Evolutionary conservation across 331 rosid species (phyloP).

Genomic region (Dryas integrifolia): DNA sequence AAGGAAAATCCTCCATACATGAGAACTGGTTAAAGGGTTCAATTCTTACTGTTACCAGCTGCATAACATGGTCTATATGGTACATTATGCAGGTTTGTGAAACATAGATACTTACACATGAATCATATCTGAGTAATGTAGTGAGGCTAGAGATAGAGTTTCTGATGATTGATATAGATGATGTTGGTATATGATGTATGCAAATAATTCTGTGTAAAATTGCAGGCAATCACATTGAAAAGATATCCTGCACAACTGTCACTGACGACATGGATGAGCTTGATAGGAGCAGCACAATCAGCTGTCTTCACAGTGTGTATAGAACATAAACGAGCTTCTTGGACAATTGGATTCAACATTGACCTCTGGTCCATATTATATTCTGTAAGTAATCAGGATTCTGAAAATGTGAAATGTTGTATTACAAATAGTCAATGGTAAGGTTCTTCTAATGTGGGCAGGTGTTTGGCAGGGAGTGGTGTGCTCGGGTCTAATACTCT

Average conservation of each 20-base stretch:
- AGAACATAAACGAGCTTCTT: slow-evolving; percentile 49
- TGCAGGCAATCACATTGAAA: slow-evolving; percentile 62
- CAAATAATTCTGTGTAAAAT: not conserved
- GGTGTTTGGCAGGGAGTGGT: slow-evolving; percentile 51
- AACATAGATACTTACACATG: not conserved
- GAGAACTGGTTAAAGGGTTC: slow-evolving; percentile 74
- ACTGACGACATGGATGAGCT: slow-evolving; percentile 61
- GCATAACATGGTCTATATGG: slow-evolving; percentile 68
- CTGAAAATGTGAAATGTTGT: not conserved
- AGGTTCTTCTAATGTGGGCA: not conserved
- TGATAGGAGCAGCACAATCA: slow-evolving; percentile 67
- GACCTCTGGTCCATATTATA: slow-evolving; percentile 59
- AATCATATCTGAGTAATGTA: not conserved
- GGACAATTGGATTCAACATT: slow-evolving; percentile 55
- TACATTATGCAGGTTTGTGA: slow-evolving; percentile 69
- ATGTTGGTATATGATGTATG: too few relatives aligned
- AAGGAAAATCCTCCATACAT: slow-evolving; percentile 31
- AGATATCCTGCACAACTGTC: slow-evolving; percentile 75
- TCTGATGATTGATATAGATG: not conserved
- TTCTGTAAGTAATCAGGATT: slow-evolving; percentile 38
- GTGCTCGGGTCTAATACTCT: slow-evolving; percentile 42
- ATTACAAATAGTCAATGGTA: not conserved
- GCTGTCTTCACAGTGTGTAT: slow-evolving; percentile 43
- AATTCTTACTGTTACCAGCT: slow-evolving; percentile 56
- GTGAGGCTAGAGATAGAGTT: not conserved